Percentiles rank a stretch among this genome's conserved stretches.
These are phyloP conservation scores for Pisolithus tinctorius DNA, from an alignment of 768 basidiomycete genomes.

Conservation along the genomic window DNA sequence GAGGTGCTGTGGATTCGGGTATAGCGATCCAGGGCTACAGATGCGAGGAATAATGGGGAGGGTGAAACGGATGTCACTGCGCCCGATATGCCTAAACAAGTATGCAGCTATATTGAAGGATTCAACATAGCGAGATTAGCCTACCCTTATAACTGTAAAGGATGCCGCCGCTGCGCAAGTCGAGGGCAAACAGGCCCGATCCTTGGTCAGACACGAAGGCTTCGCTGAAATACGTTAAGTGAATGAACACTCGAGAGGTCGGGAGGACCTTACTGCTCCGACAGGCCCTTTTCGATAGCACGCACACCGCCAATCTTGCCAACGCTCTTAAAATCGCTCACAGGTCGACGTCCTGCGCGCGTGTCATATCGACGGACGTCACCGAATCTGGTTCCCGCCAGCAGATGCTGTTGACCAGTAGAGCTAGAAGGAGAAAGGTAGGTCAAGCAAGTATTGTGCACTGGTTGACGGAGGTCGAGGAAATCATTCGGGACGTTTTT, in stretches of 20 bases:
- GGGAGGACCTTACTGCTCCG: slow-evolving; percentile 51
- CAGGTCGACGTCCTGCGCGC: slow-evolving; percentile 58
- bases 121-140: not conserved
- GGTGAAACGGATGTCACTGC: slow-evolving; percentile 59
- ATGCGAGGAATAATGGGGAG: slow-evolving; percentile 48
- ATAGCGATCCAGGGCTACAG: slow-evolving; percentile 63
- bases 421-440: slow-evolving; percentile 41
- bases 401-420: slow-evolving; percentile 40
- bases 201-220: slow-evolving; percentile 63
- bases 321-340: slow-evolving; percentile 58
- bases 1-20: slow-evolving; percentile 60
- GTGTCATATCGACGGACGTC: slow-evolving; percentile 75
- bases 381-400: slow-evolving; percentile 70
- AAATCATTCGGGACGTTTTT: slow-evolving; percentile 80
- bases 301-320: slow-evolving; percentile 58
- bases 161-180: slow-evolving; percentile 60
- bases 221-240: slow-evolving; percentile 39
- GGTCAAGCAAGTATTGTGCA: slow-evolving; percentile 64
- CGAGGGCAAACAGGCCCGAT: slow-evolving; percentile 56
- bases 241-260: not conserved
- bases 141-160: slow-evolving; percentile 64
- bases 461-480: slow-evolving; percentile 69
- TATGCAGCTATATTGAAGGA: not conserved
- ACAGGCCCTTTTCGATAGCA: slow-evolving; percentile 48
- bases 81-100: slow-evolving; percentile 55